Conservation (phyloP, 2,329 filamentous ascomycete species). For the Arthrobotrys iridis region DNA sequence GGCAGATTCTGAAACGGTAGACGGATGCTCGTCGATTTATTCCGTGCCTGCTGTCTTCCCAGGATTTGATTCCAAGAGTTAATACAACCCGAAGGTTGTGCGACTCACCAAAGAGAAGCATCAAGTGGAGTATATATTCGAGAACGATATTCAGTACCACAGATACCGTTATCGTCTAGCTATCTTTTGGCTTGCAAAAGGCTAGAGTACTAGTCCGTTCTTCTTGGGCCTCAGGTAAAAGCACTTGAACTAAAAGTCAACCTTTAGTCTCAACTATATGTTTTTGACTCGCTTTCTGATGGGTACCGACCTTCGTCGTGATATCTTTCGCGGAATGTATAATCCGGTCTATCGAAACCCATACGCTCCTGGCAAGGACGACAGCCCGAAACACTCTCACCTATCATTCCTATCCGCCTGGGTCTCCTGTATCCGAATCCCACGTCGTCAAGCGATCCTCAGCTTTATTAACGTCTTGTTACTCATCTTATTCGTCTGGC, state of each 20-base stretch:
- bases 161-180: too few species aligned
- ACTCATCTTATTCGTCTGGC: slow-evolving; percentile 26
- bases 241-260: not conserved
- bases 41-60: too few species aligned
- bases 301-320: slow-evolving; percentile 25
- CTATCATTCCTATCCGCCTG: not conserved
- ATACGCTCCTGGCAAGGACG: not conserved
- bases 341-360: slow-evolving; percentile 34
- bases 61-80: not conserved
- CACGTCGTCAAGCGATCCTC: slow-evolving; percentile 30
- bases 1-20: slow-evolving; percentile 9
- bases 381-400: not conserved
- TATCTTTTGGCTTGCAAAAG: too few species aligned
- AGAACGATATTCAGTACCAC: too few species aligned
- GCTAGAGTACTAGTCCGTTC: too few species aligned
- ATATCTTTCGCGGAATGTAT: slow-evolving; percentile 40
- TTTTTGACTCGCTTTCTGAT: not conserved
- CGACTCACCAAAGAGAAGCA: not conserved
- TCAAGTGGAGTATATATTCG: not conserved
- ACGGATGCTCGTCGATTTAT: not conserved
- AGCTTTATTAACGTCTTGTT: slow-evolving; percentile 15
- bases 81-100: not conserved
- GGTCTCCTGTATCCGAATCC: slow-evolving; percentile 7
- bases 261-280: not conserved
- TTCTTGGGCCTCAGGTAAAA: too few species aligned